A percentile compares a stretch with the other conserved stretches of the same genome.
phyloP scores from a whole-genome alignment of 345 rosid genomes.

The Viola odorata region DNA sequence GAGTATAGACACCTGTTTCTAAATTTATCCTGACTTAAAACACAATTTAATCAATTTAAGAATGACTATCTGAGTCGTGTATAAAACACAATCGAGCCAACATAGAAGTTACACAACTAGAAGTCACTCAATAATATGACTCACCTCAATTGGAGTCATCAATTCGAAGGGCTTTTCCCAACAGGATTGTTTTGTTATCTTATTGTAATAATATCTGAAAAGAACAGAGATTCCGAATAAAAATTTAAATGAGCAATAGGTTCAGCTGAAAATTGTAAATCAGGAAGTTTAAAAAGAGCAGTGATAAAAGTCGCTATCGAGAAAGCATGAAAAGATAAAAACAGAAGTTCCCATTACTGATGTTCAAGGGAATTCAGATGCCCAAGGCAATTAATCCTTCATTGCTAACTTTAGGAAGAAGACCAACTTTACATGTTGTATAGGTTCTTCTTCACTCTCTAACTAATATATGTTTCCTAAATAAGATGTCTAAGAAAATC shows the following conservation, averaged over 20 bases:
- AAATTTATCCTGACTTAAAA: slow-evolving; percentile 49
- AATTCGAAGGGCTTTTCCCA: slow-evolving; percentile 97
- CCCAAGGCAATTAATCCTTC: no score
- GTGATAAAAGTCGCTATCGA: no score
- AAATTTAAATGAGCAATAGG: neutral
- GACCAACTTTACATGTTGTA: no score
- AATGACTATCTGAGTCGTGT: slow-evolving; percentile 14
- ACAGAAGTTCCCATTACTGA: no score
- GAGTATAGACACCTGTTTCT: slow-evolving; percentile 38
- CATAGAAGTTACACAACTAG: neutral
- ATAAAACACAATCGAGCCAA: no score
- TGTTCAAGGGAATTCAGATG: no score
- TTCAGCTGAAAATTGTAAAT: no score
- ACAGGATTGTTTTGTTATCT: slow-evolving; percentile 86
- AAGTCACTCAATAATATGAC: slow-evolving; percentile 13
- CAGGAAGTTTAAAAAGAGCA: neutral
- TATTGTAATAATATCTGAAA: slow-evolving; percentile 88
- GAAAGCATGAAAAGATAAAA: no score
- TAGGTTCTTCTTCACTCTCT: no score
- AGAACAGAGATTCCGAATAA: slow-evolving; percentile 5
- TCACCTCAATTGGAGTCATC: slow-evolving; percentile 97
- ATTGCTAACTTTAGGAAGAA: no score
- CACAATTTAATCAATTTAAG: slow-evolving; percentile 36
- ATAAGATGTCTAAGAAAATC: no score
- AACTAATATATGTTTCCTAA: no score